phyloP scores from a whole-genome alignment of 225 moss, liverwort and hornwort genomes.

The Pleurozium schreberi region DNA sequence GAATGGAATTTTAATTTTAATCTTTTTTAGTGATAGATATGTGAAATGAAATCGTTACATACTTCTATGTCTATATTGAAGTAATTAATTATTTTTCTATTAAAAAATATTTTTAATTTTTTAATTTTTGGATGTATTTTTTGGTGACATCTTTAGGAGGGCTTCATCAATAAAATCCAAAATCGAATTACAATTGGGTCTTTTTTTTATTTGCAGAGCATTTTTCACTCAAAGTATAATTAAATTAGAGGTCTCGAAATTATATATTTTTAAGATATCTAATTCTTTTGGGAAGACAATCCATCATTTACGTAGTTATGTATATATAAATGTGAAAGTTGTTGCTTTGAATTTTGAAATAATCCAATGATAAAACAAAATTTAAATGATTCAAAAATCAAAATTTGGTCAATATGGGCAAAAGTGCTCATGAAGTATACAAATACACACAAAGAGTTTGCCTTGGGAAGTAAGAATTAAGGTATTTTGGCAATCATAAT shows the following conservation, averaged over 20 bases:
- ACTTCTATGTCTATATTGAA: background rate
- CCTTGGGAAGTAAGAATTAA: background rate
- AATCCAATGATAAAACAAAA: background rate
- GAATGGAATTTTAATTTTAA: background rate
- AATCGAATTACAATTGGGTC: background rate
- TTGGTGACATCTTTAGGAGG: rapidly evolving
- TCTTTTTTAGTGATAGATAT: background rate
- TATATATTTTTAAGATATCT: background rate
- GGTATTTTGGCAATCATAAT: background rate
- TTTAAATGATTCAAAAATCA: background rate
- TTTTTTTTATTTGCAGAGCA: background rate
- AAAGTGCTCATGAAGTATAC: rapidly evolving
- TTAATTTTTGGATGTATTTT: background rate
- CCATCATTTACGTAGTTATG: background rate
- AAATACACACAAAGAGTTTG: rapidly evolving
- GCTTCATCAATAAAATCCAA: too few species aligned
- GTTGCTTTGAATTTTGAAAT: background rate
- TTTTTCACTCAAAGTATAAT: background rate
- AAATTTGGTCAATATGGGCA: background rate
- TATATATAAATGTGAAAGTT: background rate
- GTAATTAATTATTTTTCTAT: background rate
- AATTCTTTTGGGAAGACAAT: background rate
- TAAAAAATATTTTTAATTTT: background rate
- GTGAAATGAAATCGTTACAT: background rate
- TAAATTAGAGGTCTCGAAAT: background rate